Percentiles rank a stretch among this genome's conserved stretches.
Evolutionary conservation across 208 protist genomes (phyloP).

Genomic region (Porcisia deanei): DNA sequence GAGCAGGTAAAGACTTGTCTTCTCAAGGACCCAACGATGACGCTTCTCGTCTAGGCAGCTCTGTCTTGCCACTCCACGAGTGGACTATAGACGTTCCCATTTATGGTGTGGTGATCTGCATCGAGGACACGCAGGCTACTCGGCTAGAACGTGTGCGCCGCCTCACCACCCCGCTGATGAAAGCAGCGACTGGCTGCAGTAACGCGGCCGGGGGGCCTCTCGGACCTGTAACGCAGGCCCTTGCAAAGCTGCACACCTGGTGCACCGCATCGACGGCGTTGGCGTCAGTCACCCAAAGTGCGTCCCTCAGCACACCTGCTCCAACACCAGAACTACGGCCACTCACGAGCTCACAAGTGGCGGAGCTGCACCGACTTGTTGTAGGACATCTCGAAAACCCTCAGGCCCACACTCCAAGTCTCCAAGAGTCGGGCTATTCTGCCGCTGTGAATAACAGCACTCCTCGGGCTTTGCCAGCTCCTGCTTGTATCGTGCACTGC

Average conservation of each 20-base stretch:
- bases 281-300: background rate
- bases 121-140: constrained; percentile 28
- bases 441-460: background rate
- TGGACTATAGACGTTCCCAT: constrained; percentile 19
- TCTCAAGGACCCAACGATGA: background rate
- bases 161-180: constrained; percentile 28
- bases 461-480: constrained; percentile 5
- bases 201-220: constrained; percentile 2
- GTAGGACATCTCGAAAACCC: background rate
- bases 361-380: background rate
- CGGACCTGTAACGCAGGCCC: constrained; percentile 2
- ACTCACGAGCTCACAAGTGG: background rate
- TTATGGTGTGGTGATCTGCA: constrained; percentile 23
- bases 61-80: background rate
- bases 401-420: background rate
- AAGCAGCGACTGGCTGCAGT: constrained; percentile 2
- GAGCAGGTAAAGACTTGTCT: background rate
- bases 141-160: constrained; percentile 18
- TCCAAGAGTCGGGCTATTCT: background rate
- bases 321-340: background rate
- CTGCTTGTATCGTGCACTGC: constrained; percentile 79
- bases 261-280: background rate
- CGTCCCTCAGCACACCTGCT: background rate
- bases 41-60: background rate
- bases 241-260: constrained; percentile 21